Conservation (phyloP, 1,139 yeast species). For the Ogataea hybrid region DNA sequence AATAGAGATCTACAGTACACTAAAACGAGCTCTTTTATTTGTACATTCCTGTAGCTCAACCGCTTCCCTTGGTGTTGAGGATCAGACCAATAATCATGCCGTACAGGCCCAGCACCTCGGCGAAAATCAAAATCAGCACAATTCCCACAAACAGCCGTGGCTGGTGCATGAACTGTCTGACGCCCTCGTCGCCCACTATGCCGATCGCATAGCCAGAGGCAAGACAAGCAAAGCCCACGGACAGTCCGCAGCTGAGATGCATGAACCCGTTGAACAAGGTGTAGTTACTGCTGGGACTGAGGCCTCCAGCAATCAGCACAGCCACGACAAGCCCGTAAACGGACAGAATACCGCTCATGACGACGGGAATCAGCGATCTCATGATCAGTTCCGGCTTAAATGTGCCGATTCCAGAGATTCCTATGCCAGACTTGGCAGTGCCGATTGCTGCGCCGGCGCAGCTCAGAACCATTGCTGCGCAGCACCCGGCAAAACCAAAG, state of each 20-base stretch:
- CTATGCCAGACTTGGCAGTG: slow-evolving; percentile 97
- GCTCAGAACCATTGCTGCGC: slow-evolving; percentile 84
- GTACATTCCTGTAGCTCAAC: slow-evolving; percentile 31
- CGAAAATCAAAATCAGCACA: slow-evolving; percentile 93
- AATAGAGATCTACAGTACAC: background rate
- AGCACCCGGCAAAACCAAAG: slow-evolving; percentile 94
- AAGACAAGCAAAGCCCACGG: slow-evolving; percentile 94
- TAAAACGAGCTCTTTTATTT: background rate
- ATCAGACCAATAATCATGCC: slow-evolving; percentile 93
- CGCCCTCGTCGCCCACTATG: slow-evolving; percentile 98
- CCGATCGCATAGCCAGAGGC: slow-evolving; percentile 99
- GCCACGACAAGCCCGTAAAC: slow-evolving; percentile 96
- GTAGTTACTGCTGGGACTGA: slow-evolving; percentile 72
- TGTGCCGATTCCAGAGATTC: slow-evolving; percentile 89
- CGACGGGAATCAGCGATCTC: slow-evolving; percentile 89
- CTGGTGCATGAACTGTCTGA: slow-evolving; percentile 93
- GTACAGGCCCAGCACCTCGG: slow-evolving; percentile 95
- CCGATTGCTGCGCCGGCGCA: slow-evolving; percentile 98
- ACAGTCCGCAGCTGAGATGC: slow-evolving; percentile 94
- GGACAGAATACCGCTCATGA: slow-evolving; percentile 97
- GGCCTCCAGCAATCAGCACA: slow-evolving; percentile 91
- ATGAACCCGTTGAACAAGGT: slow-evolving; percentile 92
- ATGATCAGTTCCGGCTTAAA: slow-evolving; percentile 80
- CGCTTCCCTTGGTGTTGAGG: slow-evolving; percentile 83
- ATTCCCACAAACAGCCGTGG: slow-evolving; percentile 94